A percentile compares a stretch with the other conserved stretches of the same genome.
These are phyloP conservation scores for Byssochlamys sp. DNA, from an alignment of 2,329 filamentous ascomycete genomes.

Conservation along the genomic window DNA sequence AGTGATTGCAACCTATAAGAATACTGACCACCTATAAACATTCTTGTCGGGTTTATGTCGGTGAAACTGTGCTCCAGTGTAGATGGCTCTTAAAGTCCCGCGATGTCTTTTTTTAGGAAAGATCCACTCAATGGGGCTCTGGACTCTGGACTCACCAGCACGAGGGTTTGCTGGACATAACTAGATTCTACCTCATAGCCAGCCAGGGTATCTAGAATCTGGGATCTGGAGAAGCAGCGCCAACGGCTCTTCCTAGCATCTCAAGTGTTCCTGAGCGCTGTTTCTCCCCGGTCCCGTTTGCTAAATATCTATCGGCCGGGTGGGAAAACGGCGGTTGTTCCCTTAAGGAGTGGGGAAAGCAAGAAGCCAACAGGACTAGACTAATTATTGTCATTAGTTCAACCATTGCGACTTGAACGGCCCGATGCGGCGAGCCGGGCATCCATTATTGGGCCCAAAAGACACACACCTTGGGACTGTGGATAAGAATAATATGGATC, in stretches of 20 bases:
- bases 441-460: neutral
- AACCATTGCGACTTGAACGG: neutral
- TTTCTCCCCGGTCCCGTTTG: too few species aligned
- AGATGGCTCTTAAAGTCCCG: neutral
- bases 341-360: neutral
- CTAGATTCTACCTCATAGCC: neutral
- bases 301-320: too few species aligned
- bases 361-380: too few species aligned
- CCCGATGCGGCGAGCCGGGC: neutral
- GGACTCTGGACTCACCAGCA: neutral
- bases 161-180: neutral
- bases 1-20: too few species aligned
- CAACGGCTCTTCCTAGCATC: too few species aligned
- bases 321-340: too few species aligned
- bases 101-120: neutral
- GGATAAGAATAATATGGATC: neutral
- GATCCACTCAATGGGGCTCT: neutral
- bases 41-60: neutral
- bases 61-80: neutral
- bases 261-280: too few species aligned
- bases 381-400: too few species aligned
- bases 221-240: too few species aligned
- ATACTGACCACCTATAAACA: neutral
- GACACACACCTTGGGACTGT: neutral
- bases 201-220: too few species aligned